Evolutionary conservation across 306 rosid species (phyloP), one percentile per base, ranked within the genome.

Genomic region (Quercus parvula): DNA sequence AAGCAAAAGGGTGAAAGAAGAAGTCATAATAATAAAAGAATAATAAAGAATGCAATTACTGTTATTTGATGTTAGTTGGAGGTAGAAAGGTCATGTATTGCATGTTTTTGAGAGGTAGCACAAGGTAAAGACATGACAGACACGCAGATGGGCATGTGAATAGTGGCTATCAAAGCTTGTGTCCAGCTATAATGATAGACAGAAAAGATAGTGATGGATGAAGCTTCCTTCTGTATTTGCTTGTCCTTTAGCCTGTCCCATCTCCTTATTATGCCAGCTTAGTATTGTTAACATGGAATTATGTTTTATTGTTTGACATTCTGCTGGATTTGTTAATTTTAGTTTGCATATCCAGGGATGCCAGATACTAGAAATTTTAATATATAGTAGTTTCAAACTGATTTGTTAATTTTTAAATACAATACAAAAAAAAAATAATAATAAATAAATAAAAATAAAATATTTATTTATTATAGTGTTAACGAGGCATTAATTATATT

Each of bases 131-230:
- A 80, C 85, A 56, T 81, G 73, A 72, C 46, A 76, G 13, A n/a
- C 30, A 59, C 55, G 19, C 77, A 81, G 38, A 56, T 49, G 71
- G 62, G 81, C 92, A 81, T 88, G 90, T 90, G 97, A 85, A 76
- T 46, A 38, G 85, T 35, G 81, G 59, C 78, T 57, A 81, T 78
- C 70, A 49, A 82, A 77, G 70, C 80, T 72, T 80, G 56, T 66
- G 55, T 76, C 71, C 51, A 56, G 61, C 75, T 51, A 19, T 58
- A 83, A 28, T 61, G 73, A 76, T 76, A 25, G 74, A 70, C 81
- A 78, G 73, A 55, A 78, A 75, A 66, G 92, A 91, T 79, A 64
- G 90, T 17, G 90, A 91, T 84, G 61, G 89, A 87, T 84, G 88
- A 93, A 84, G 83, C 78, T 71, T 82, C 84, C 77, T 25, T 63